Evolutionary conservation across 1,284 basidiomycete species (phyloP).

Genomic region (Laetiporus sulphureus): DNA sequence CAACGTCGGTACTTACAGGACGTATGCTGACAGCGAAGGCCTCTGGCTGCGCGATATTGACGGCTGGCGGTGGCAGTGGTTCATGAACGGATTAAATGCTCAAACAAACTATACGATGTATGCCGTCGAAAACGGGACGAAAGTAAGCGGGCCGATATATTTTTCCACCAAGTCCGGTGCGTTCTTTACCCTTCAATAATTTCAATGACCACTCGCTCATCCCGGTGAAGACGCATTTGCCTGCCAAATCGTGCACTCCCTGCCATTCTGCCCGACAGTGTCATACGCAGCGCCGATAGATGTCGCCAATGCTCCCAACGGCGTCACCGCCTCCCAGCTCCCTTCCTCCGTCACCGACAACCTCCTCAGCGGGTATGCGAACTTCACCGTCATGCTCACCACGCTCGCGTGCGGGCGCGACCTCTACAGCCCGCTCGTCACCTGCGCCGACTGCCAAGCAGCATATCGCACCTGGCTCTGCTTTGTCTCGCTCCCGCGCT

Average conservation of each 20-base stretch:
- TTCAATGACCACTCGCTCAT: slow-evolving; percentile 1
- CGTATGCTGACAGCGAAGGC: slow-evolving; percentile 27
- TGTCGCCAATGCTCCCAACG: slow-evolving; percentile 31
- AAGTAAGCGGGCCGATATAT: slow-evolving; percentile 56
- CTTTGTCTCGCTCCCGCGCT: slow-evolving; percentile 64
- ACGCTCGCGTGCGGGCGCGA: slow-evolving; percentile 79
- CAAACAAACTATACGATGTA: slow-evolving; percentile 70
- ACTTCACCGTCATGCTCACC: slow-evolving; percentile 67
- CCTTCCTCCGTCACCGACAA: slow-evolving; percentile 41
- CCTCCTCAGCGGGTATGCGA: slow-evolving; percentile 55
- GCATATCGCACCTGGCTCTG: slow-evolving; percentile 82
- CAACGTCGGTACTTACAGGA: slow-evolving; percentile 10
- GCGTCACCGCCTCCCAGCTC: slow-evolving; percentile 48
- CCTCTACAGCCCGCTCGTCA: slow-evolving; percentile 70
- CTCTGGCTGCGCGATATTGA: slow-evolving; percentile 47
- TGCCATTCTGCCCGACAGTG: slow-evolving; percentile 69
- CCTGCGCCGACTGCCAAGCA: slow-evolving; percentile 69
- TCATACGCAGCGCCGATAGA: slow-evolving; percentile 68
- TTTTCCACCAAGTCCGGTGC: slow-evolving; percentile 66
- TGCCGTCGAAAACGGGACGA: slow-evolving; percentile 43
- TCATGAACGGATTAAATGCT: slow-evolving; percentile 49
- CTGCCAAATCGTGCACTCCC: slow-evolving; percentile 66
- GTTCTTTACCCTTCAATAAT: slow-evolving; percentile 18
- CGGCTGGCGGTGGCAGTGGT: slow-evolving; percentile 66
- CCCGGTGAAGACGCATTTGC: slow-evolving; percentile 50